Conservation (phyloP, 371 early-diverging fungal genomes). For the Mucor circinelloides region DNA sequence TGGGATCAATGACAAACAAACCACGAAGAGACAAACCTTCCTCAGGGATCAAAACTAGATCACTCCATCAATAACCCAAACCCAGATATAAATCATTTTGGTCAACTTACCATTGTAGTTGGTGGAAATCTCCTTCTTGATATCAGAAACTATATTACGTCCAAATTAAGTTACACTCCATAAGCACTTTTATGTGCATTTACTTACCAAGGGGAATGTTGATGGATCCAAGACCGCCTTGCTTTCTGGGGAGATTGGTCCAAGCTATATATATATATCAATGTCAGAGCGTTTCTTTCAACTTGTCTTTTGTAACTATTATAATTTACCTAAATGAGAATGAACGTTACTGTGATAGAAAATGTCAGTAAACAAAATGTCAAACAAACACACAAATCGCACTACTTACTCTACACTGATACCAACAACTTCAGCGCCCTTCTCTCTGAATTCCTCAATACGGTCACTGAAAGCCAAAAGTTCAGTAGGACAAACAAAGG, state of each 20-base stretch:
- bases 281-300: not conserved
- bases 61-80: slow-evolving; percentile 16
- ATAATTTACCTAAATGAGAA: slow-evolving; percentile 50
- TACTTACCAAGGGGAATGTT: slow-evolving; percentile 61
- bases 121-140: slow-evolving; percentile 80
- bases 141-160: slow-evolving; percentile 72
- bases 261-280: slow-evolving; percentile 48
- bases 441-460: slow-evolving; percentile 78
- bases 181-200: not conserved
- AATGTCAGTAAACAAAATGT: not conserved
- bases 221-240: slow-evolving; percentile 94
- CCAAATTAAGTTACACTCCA: not conserved
- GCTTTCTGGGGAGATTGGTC: slow-evolving; percentile 60
- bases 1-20: slow-evolving; percentile 94
- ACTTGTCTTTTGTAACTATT: not conserved
- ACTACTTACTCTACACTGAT: slow-evolving; percentile 77
- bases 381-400: not conserved
- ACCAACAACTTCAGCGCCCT: slow-evolving; percentile 78
- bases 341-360: slow-evolving; percentile 33
- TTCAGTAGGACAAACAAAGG: slow-evolving; percentile 94
- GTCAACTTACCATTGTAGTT: slow-evolving; percentile 81
- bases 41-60: slow-evolving; percentile 66
- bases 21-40: slow-evolving; percentile 71
- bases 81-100: not conserved
- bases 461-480: slow-evolving; percentile 88